Conservation (phyloP, 2,329 filamentous ascomycete species). For the Ilyonectria robusta region DNA sequence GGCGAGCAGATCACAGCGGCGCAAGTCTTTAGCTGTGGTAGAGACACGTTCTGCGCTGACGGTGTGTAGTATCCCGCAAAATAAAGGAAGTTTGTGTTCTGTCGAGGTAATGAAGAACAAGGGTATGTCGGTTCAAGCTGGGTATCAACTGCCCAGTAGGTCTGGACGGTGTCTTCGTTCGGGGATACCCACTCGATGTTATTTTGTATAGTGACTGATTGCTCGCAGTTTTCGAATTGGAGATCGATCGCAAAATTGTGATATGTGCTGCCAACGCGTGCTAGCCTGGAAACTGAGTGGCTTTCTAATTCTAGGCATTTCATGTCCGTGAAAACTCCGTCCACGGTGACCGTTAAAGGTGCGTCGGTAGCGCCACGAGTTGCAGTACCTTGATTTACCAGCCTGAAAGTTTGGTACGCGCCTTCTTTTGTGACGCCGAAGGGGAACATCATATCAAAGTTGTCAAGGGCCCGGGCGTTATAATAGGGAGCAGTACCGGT, state of each 20-base stretch:
- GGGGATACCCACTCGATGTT: too few species aligned
- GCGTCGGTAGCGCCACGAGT: not conserved
- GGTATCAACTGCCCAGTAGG: not conserved
- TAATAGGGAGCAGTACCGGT: not conserved
- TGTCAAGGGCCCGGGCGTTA: not conserved
- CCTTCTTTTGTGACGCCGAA: not conserved
- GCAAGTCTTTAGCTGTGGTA: not conserved
- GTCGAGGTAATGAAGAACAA: not conserved
- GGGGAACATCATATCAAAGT: not conserved
- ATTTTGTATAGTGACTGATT: not conserved
- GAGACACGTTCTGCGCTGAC: not conserved
- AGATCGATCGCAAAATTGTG: not conserved
- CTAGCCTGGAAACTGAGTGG: not conserved
- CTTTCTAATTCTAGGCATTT: not conserved
- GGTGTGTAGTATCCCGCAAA: not conserved
- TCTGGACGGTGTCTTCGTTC: not conserved
- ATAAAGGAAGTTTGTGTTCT: not conserved
- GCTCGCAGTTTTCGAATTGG: not conserved
- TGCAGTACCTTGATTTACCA: not conserved
- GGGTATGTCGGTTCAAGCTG: not conserved
- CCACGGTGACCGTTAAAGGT: slow-evolving; percentile 4
- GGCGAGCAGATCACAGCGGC: slow-evolving; percentile 4
- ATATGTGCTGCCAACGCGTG: not conserved
- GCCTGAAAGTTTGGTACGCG: not conserved
- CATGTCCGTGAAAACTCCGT: slow-evolving; percentile 7